Conservation (phyloP, 2,329 filamentous ascomycete species). For the Cyclaneusma minus region DNA sequence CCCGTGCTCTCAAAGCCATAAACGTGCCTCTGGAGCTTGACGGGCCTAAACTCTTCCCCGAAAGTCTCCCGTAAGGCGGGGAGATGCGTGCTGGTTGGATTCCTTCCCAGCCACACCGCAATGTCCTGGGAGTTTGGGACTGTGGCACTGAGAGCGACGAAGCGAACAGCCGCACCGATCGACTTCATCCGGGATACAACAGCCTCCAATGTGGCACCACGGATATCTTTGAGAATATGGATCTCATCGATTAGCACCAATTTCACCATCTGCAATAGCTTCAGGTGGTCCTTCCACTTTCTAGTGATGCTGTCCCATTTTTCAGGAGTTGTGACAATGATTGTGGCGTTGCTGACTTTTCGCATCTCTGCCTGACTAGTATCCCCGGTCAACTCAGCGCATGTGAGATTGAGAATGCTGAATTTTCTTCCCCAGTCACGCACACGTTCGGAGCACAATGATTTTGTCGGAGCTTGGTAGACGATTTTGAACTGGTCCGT, state of each 20-base stretch:
- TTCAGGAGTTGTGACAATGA: slow-evolving; percentile 79
- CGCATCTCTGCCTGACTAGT: slow-evolving; percentile 51
- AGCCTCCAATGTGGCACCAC: slow-evolving; percentile 68
- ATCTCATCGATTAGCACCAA: slow-evolving; percentile 80
- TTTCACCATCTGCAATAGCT: slow-evolving; percentile 58
- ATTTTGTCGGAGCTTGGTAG: slow-evolving; percentile 75
- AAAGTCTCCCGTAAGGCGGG: slow-evolving; percentile 57
- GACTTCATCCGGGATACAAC: slow-evolving; percentile 82
- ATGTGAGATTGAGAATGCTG: slow-evolving; percentile 45
- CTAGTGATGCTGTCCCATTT: slow-evolving; percentile 86
- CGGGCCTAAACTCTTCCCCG: slow-evolving; percentile 66
- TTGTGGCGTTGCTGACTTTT: slow-evolving; percentile 56
- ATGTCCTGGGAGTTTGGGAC: slow-evolving; percentile 73
- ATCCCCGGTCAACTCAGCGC: slow-evolving; percentile 70
- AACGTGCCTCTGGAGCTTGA: slow-evolving; percentile 61
- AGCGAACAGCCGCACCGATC: slow-evolving; percentile 58
- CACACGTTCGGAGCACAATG: slow-evolving; percentile 61
- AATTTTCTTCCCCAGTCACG: slow-evolving; percentile 71
- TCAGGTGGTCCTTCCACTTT: slow-evolving; percentile 71
- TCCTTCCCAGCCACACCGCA: slow-evolving; percentile 61
- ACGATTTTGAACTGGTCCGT: slow-evolving; percentile 61
- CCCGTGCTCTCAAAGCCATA: slow-evolving; percentile 46
- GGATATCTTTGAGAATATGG: slow-evolving; percentile 66
- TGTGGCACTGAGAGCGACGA: slow-evolving; percentile 70
- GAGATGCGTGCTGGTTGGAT: slow-evolving; percentile 38